A percentile compares a stretch with the other conserved stretches of the same genome.
phyloP scores from a whole-genome alignment of 148 eudicot species.

The Simmondsia chinensis region DNA sequence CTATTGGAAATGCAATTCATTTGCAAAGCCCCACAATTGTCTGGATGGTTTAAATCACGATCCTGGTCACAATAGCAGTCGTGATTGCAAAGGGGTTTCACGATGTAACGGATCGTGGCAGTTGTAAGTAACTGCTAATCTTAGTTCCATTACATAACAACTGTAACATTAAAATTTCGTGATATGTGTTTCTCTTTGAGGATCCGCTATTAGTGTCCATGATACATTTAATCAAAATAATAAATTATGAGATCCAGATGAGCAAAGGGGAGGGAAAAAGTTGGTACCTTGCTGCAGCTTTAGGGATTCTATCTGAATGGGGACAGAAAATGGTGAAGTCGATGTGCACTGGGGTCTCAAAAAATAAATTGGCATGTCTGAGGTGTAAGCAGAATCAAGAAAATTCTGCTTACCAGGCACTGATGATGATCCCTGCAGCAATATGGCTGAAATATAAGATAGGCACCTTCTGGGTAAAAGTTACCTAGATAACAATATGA shows the following conservation, averaged over 20 bases:
- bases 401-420: not conserved
- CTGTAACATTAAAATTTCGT: too few species aligned
- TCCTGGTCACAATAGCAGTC: too few species aligned
- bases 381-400: not conserved
- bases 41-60: too few species aligned
- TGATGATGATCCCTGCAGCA: constrained; percentile 6
- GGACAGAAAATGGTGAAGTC: constrained; percentile 13
- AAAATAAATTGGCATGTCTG: not conserved
- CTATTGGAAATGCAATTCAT: too few species aligned
- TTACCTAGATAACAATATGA: not conserved
- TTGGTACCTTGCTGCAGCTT: not conserved
- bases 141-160: too few species aligned
- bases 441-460: not conserved
- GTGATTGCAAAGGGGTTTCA: too few species aligned
- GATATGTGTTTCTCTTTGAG: too few species aligned
- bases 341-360: constrained; percentile 15
- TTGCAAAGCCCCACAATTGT: too few species aligned
- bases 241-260: too few species aligned
- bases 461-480: not conserved
- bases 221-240: constrained; percentile 3
- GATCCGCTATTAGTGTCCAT: too few species aligned
- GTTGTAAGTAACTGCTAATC: too few species aligned
- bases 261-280: not conserved
- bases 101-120: too few species aligned
- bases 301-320: not conserved